Base-by-base conservation (phyloP, 1,139 yeast genomes). In the Magnusiomyces magnusii region DNA sequence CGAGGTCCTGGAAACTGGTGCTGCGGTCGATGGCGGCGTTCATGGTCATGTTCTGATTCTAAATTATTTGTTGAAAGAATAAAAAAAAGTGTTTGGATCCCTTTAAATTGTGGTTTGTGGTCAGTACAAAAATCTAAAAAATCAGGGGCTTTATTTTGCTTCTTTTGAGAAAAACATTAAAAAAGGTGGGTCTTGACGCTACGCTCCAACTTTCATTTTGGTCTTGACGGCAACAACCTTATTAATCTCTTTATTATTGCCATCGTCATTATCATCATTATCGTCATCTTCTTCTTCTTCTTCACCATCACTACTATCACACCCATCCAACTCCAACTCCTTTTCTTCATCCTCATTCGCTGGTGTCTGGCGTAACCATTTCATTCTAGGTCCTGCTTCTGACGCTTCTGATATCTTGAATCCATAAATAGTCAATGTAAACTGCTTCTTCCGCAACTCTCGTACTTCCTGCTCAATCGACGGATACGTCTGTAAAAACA, bases 341-440 rank as follows among this genome's bases (percentile, higher is more conserved):
- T 58, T 58, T 41, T 56, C 47, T 34, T 60, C 62, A n/a, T 24
- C 53, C 13, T 39, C 34, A 41, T 62, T 61, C 23, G 76, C 78
- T 0, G 97, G 97, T 63, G 80, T 78, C 72, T 83, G 83, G 66
- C 98, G 82, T 62, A 93, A 77, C 99, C 99, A 93, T 68, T 81
- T 83, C 99, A 93, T 93, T 66, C 98, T 79, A 15, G 96, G 95
- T 0, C 99, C 99, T 55, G 88, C 81, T 24, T 80, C 76, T 58
- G 96, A 86, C 59, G 76, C 70, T 69, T 88, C 95, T 66, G 87
- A 83, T 49, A 93, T 79, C 64, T 82, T 83, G 75, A 95, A 93
- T 0, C 99, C 99, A 75, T 89, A 95, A 57, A 92, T 80, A 68
- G 85, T 87, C 68, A 91, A 79, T 49, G 88, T 87, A 69, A 83